Base-by-base conservation (phyloP, 768 basidiomycete genomes). In the Mrakia blollopis region DNA sequence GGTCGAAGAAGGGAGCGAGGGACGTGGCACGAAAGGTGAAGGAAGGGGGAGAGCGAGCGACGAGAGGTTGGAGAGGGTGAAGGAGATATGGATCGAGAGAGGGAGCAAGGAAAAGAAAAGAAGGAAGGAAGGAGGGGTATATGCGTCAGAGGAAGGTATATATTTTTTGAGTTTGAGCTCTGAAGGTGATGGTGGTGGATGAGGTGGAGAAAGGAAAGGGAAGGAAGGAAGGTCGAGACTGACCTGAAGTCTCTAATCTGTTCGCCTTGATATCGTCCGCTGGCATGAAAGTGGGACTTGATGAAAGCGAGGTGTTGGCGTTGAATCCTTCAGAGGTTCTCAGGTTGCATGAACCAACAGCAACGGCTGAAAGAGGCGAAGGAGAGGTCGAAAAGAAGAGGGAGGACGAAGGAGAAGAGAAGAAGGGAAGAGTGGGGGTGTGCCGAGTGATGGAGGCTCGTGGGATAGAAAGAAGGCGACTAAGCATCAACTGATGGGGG, bases 231-330 rank as follows among this genome's bases (percentile, higher is more conserved):
- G 30, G 32, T 23, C 4, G 28, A 18, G 9, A 52, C 65, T 18
- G 37, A 68, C 65, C 65, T 68, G 65, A 68, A 39, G 57, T 68
- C 21, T 68, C 35, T 68, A 39, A 68, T 68, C 65, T 68, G 65
- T 41, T 65, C 63, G 63, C 63, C 63, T 65, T 68, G 65, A 37
- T 16, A 9, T 68, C 65, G 39, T 68, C 65, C 37, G 65, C 65
- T 68, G 65, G 65, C 65, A 68, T 68, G 18, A 41, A 68, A 68
- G 65, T 23, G 18, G 25, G 65, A 68, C 39, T 39, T 25, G 65
- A 13, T 18, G 18, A 39, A n/a, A 39, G 11, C 0, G 6, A 25
- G 37, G 8, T 18, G 39, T 16, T 68, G 35, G 63, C 23, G 35
- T 39, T 39, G 39, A 10, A 50, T 50, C 47, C 47, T 50, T 50